These are phyloP conservation scores for Mycena capillaripes DNA, from an alignment of 768 basidiomycete species.

Conservation along the genomic window DNA sequence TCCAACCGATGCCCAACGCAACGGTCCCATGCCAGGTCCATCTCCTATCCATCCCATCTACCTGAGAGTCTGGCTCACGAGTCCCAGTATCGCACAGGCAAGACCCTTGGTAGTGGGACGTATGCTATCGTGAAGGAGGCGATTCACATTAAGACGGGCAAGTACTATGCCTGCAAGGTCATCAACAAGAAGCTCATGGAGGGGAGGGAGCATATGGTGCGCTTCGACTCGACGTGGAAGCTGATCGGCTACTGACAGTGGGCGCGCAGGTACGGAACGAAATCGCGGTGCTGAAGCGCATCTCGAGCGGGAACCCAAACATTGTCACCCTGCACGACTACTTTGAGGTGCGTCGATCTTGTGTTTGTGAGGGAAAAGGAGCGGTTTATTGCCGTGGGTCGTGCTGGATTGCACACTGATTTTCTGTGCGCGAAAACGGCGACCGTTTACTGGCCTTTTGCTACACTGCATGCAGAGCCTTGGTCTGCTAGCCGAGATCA, in stretches of 20 bases:
- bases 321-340: slow-evolving; percentile 97
- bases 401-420: too few species aligned
- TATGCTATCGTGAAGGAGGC: slow-evolving; percentile 98
- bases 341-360: slow-evolving; percentile 78
- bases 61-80: not conserved
- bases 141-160: slow-evolving; percentile 89
- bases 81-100: slow-evolving; percentile 86
- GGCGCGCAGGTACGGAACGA: slow-evolving; percentile 92
- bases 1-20: slow-evolving; percentile 32
- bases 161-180: slow-evolving; percentile 99
- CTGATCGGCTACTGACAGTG: slow-evolving; percentile 23
- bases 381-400: slow-evolving; percentile 5
- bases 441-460: too few species aligned
- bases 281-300: slow-evolving; percentile 93
- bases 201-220: slow-evolving; percentile 96
- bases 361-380: not conserved
- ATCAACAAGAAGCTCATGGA: slow-evolving; percentile 99
- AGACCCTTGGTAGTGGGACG: slow-evolving; percentile 91
- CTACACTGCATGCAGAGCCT: not conserved
- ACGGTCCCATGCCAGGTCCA: slow-evolving; percentile 65
- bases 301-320: slow-evolving; percentile 91
- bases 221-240: slow-evolving; percentile 33
- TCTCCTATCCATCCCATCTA: not conserved
- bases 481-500: not conserved
- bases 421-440: too few species aligned